A percentile compares a stretch with the other conserved stretches of the same genome.
Evolutionary conservation across 495 filamentous ascomycete genomes (phyloP).

Genomic region (Clohesyomyces aquaticus): DNA sequence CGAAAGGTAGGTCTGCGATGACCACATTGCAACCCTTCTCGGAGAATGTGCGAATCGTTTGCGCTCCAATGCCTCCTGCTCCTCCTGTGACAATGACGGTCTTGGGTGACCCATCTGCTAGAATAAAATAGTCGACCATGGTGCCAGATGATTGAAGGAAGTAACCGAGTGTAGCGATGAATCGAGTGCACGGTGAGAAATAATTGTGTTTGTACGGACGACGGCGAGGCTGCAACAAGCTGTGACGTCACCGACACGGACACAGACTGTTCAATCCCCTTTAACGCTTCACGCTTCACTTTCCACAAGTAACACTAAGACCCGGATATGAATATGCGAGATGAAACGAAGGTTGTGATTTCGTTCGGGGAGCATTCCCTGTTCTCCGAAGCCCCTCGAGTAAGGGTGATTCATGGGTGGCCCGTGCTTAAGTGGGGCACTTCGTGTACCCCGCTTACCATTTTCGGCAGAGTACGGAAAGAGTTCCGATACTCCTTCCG

Average conservation of each 20-base stretch:
- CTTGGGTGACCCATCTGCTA: constrained; percentile 24
- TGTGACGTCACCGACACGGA: too few species aligned
- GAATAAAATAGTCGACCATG: background rate
- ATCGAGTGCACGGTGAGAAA: background rate
- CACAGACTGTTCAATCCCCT: too few species aligned
- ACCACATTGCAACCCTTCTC: constrained; percentile 28
- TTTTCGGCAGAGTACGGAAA: background rate
- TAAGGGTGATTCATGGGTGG: too few species aligned
- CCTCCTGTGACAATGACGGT: constrained; percentile 35
- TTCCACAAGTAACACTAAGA: too few species aligned
- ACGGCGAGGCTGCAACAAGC: too few species aligned
- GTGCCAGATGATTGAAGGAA: background rate
- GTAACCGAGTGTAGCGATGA: background rate
- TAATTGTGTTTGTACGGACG: background rate
- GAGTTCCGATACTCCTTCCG: background rate
- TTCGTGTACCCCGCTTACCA: background rate
- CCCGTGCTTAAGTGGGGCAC: background rate
- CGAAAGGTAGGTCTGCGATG: constrained; percentile 31
- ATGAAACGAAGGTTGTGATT: background rate
- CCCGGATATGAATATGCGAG: too few species aligned
- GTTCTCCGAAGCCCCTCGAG: constrained; percentile 11
- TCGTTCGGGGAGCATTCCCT: constrained; percentile 12
- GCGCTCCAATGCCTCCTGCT: constrained; percentile 33
- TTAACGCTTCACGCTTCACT: too few species aligned
- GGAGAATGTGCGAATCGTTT: constrained; percentile 32